Conservation (phyloP, 768 basidiomycete species). For the Fistulinella prunicolor region DNA sequence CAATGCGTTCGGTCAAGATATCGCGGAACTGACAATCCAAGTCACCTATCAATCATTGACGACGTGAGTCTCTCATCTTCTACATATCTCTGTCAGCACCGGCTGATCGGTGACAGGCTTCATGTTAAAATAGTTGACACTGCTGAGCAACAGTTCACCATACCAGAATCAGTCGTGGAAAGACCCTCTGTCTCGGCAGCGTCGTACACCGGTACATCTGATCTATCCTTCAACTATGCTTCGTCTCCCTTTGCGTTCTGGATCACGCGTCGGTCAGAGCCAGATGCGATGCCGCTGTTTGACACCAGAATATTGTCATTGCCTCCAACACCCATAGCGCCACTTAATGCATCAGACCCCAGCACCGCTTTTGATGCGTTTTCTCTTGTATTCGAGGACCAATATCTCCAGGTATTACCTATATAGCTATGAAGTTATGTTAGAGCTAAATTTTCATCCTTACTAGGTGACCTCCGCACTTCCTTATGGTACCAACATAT, state of each 20-base stretch:
- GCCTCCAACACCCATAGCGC: constrained; percentile 52
- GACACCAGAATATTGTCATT: constrained; percentile 64
- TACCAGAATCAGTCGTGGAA: constrained; percentile 52
- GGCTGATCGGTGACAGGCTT: constrained; percentile 39
- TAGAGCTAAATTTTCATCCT: neutral
- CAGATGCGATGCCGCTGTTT: constrained; percentile 54
- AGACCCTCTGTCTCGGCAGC: constrained; percentile 36
- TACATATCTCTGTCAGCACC: neutral
- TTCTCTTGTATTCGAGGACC: constrained; percentile 72
- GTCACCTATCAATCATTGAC: constrained; percentile 58
- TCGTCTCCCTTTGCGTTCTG: constrained; percentile 70
- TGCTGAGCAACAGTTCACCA: constrained; percentile 56
- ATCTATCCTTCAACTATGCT: constrained; percentile 66
- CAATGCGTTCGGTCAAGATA: constrained; percentile 61
- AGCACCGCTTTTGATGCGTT: constrained; percentile 58
- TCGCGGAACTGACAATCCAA: constrained; percentile 53
- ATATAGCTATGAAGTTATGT: neutral
- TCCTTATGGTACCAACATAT: constrained; percentile 65
- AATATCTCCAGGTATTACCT: constrained; percentile 60
- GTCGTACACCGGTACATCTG: constrained; percentile 42
- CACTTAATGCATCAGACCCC: constrained; percentile 46
- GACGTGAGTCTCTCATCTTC: constrained; percentile 33
- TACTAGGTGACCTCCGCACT: constrained; percentile 58
- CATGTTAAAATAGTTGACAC: constrained; percentile 67
- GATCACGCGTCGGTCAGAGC: constrained; percentile 65